Evolutionary conservation across 1,284 basidiomycete genomes (phyloP).

Genomic region (Ceratobasidium sp.): DNA sequence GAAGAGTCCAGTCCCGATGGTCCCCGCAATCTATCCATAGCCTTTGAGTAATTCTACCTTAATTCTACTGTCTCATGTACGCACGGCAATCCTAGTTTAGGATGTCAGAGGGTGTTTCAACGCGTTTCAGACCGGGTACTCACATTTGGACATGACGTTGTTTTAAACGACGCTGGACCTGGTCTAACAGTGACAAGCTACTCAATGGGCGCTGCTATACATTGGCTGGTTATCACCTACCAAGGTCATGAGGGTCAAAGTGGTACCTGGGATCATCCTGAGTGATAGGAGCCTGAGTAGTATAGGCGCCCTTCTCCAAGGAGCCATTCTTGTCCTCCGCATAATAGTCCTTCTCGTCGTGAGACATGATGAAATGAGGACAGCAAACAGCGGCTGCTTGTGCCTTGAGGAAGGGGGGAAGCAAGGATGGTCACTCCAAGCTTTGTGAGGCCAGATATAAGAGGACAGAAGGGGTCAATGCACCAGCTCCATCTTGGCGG

Average conservation of each 20-base stretch:
- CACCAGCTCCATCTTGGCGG: slow-evolving; percentile 29
- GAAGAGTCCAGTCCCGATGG: slow-evolving; percentile 79
- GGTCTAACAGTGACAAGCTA: slow-evolving; percentile 41
- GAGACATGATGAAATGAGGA: slow-evolving; percentile 41
- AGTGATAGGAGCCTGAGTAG: slow-evolving; percentile 16
- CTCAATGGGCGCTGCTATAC: background rate
- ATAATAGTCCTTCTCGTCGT: slow-evolving; percentile 46
- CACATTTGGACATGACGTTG: slow-evolving; percentile 76
- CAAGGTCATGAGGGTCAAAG: slow-evolving; percentile 64
- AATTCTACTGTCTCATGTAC: background rate
- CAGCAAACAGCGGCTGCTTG: slow-evolving; percentile 9
- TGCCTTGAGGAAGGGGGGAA: slow-evolving; percentile 16
- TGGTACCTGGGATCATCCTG: slow-evolving; percentile 43
- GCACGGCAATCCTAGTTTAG: slow-evolving; percentile 3
- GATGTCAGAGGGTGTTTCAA: background rate
- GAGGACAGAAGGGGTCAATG: background rate
- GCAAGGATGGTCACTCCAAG: background rate
- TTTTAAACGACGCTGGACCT: slow-evolving; percentile 66
- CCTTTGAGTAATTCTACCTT: background rate
- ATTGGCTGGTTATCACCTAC: slow-evolving; percentile 46
- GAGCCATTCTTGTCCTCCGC: slow-evolving; percentile 42
- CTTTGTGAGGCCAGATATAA: slow-evolving; percentile 3
- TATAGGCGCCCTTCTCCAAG: slow-evolving; percentile 41
- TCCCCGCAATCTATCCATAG: slow-evolving; percentile 60
- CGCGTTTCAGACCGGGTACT: slow-evolving; percentile 44